Conservation (phyloP, 179 eudicot species). For the Vitellaria paradoxa region DNA sequence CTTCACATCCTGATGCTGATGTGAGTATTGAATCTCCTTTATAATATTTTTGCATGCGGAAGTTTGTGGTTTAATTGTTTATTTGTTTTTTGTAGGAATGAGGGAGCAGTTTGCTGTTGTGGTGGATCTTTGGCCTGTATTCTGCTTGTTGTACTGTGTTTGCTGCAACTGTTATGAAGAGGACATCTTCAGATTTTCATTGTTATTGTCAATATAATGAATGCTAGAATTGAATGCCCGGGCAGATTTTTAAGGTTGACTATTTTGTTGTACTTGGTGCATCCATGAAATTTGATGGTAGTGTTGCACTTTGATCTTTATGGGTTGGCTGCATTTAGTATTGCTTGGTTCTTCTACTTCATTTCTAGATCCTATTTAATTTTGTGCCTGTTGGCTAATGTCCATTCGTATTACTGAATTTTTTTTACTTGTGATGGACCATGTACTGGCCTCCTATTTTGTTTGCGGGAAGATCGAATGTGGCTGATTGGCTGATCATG, state of each 20-base stretch:
- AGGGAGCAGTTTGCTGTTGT: background rate
- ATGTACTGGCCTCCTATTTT: slow-evolving; percentile 27
- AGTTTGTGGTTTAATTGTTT: slow-evolving; percentile 1
- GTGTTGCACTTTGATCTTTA: slow-evolving; percentile 6
- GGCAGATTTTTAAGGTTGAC: slow-evolving; percentile 23
- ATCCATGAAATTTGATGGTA: slow-evolving; percentile 10
- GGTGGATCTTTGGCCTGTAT: slow-evolving; percentile 7
- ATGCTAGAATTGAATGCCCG: slow-evolving; percentile 21
- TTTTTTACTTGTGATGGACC: slow-evolving; percentile 23
- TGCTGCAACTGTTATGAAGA: slow-evolving; percentile 13
- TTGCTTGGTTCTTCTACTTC: slow-evolving; percentile 9
- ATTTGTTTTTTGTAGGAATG: slow-evolving; percentile 27
- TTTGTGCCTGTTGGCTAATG: background rate
- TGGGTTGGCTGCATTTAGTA: slow-evolving; percentile 4
- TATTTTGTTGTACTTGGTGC: slow-evolving; percentile 20
- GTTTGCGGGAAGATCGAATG: slow-evolving; percentile 26
- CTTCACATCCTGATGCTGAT: slow-evolving; percentile 77
- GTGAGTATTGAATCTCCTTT: slow-evolving; percentile 37
- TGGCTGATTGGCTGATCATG: slow-evolving; percentile 33
- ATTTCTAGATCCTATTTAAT: background rate
- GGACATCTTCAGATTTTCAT: slow-evolving; percentile 14
- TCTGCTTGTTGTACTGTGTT: background rate
- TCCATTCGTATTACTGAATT: slow-evolving; percentile 1
- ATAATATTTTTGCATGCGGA: background rate
- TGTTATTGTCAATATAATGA: slow-evolving; percentile 20